A percentile compares a stretch with the other conserved stretches of the same genome.
These are phyloP conservation scores for Pseudomonodictys pantanalensis DNA, from an alignment of 495 filamentous ascomycete genomes.

Conservation along the genomic window DNA sequence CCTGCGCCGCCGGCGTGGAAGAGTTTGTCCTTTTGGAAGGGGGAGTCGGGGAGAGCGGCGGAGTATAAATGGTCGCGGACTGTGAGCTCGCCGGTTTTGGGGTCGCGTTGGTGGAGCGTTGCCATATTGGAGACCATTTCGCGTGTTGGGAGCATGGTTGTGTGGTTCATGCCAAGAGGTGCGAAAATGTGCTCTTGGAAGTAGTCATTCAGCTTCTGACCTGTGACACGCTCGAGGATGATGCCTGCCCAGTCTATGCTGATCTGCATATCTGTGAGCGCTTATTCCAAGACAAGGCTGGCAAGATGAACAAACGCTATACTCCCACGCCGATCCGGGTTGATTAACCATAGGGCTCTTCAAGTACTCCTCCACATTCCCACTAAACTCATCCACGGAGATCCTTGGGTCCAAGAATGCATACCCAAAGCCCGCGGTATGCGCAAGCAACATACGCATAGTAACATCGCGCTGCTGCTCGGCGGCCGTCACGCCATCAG, in stretches of 20 bases:
- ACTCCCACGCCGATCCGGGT: constrained; percentile 57
- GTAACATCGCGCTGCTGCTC: constrained; percentile 57
- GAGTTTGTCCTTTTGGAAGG: constrained; percentile 33
- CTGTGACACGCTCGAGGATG: constrained; percentile 52
- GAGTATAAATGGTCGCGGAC: constrained; percentile 51
- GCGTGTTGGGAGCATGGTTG: constrained; percentile 53
- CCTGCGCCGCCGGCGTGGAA: constrained; percentile 60
- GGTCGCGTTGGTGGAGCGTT: constrained; percentile 48
- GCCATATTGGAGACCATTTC: constrained; percentile 53
- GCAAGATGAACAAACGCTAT: constrained; percentile 47
- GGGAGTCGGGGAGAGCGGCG: no score
- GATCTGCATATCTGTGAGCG: constrained; percentile 37
- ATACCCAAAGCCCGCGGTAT: constrained; percentile 51
- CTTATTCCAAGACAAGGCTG: constrained; percentile 4
- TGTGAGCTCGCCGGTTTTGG: constrained; percentile 42
- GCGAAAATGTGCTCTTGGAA: constrained; percentile 55
- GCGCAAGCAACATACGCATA: constrained; percentile 59
- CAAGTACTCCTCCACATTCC: constrained; percentile 43
- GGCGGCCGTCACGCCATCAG: constrained; percentile 27
- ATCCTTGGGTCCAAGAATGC: constrained; percentile 54
- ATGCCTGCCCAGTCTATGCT: constrained; percentile 62
- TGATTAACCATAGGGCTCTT: constrained; percentile 53
- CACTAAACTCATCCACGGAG: constrained; percentile 54
- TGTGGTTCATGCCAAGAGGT: constrained; percentile 53
- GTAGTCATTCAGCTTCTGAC: constrained; percentile 54